Base-by-base conservation (phyloP, 1,139 yeast genomes). In the Ogataea hybrid region DNA sequence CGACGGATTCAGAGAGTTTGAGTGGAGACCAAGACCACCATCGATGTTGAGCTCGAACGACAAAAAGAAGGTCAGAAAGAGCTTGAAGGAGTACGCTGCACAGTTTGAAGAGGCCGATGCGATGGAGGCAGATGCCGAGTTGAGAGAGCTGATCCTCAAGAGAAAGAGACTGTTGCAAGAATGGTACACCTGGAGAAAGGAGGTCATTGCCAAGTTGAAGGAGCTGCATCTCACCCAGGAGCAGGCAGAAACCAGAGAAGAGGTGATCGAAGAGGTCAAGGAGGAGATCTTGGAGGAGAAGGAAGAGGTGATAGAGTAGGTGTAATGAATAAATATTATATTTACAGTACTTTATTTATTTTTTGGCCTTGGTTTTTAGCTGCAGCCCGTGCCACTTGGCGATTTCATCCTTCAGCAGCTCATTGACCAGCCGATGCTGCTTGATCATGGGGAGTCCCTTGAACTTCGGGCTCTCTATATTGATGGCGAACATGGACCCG, bases 1-100 rank as follows among this genome's bases (percentile, higher is more conserved):
- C 47, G 95, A 87, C 58, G 85, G 82, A 50, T 88, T 94, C 76
- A 87, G 83, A 69, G 90, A 86, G 51, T 85, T 92, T 58, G 73
- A 81, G 49, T 94, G 99, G 99, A 85, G 99, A 74, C 97, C 98
- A 56, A 83, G 98, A 69, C 98, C 98, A 39, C 80, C 77, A 16
- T 75, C 90, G 5, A 68, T 82, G 50, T 78, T 94, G 61, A 71
- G 82, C 47, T 80, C 82, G 57, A 83, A 81, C 53, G 95, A 88
- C 62, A 77, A 79, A 72, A 87, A 88, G 84, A 84, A 84, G 75
- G 89, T 92, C 51, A 79, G 89, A 71, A 84, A 87, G 83, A 84
- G 85, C 69, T 72, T 92, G 71, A 81, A 84, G 64, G 92, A 86
- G 65, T 88, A 86, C 75, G 76, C 90, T 56, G 92, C 94, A 31